Conservation (phyloP, 768 basidiomycete species). For the Trametes meyenii region DNA sequence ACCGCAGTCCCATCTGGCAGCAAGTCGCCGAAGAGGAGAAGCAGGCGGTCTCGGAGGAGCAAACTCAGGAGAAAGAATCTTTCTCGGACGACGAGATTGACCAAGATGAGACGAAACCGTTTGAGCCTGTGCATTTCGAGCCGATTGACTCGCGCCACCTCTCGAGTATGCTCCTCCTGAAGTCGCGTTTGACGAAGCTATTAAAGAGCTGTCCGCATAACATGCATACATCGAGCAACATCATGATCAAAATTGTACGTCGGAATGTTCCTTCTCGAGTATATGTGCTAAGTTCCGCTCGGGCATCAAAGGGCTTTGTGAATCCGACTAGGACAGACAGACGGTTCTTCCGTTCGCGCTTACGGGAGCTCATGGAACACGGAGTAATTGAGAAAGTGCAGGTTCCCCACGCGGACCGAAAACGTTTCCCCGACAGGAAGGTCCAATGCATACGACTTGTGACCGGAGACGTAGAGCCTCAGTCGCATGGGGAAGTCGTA, state of each 20-base stretch:
- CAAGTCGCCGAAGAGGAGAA: constrained; percentile 72
- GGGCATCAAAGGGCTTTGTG: constrained; percentile 61
- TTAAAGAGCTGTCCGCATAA: constrained; percentile 69
- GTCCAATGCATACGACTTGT: constrained; percentile 73
- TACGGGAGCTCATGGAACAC: constrained; percentile 73
- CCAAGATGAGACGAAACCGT: constrained; percentile 24
- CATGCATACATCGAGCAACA: constrained; percentile 73
- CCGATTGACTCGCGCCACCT: constrained; percentile 79
- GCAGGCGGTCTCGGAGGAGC: constrained; percentile 44
- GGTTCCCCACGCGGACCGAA: constrained; percentile 60
- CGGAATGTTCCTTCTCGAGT: too few relatives aligned
- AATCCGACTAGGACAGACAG: constrained; percentile 77
- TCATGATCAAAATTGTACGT: constrained; percentile 77
- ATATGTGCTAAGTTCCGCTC: not conserved
- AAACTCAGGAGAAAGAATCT: constrained; percentile 36
- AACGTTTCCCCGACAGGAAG: constrained; percentile 42
- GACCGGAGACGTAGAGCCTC: constrained; percentile 36
- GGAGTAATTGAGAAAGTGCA: constrained; percentile 75
- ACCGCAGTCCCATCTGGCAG: constrained; percentile 74
- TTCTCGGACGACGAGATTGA: constrained; percentile 29
- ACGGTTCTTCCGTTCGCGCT: constrained; percentile 77
- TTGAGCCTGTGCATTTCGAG: constrained; percentile 52
- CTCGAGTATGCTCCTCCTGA: constrained; percentile 72
- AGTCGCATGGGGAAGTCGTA: constrained; percentile 4
- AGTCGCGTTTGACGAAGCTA: constrained; percentile 69